Percentiles rank a stretch among this genome's conserved stretches.
phyloP scores from a whole-genome alignment of 2,329 filamentous ascomycete species.

The Penicillium psychrosexuale region DNA sequence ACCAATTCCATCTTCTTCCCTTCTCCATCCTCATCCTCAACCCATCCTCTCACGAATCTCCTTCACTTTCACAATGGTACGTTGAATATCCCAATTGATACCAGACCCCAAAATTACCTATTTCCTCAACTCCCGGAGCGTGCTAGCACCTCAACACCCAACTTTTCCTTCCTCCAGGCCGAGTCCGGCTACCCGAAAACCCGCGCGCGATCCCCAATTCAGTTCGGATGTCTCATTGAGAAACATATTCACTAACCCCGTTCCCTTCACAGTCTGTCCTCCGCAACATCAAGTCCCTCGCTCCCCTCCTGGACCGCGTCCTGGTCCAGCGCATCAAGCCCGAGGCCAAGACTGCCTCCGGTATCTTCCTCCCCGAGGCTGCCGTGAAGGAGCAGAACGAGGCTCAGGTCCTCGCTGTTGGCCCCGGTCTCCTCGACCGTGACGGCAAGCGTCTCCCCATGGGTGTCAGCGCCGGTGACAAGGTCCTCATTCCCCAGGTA shows the following conservation, averaged over 20 bases:
- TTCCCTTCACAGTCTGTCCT: slow-evolving; percentile 55
- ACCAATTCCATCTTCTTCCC: slow-evolving; percentile 26
- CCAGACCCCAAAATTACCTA: too few relatives aligned
- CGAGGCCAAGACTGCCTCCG: slow-evolving; percentile 90
- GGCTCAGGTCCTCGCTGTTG: slow-evolving; percentile 92
- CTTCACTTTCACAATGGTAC: slow-evolving; percentile 24
- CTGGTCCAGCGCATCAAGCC: slow-evolving; percentile 97
- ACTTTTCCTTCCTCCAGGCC: slow-evolving; percentile 7
- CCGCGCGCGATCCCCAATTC: background rate
- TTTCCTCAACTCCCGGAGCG: background rate
- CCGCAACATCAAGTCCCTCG: slow-evolving; percentile 92
- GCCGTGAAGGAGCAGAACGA: slow-evolving; percentile 98
- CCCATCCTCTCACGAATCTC: slow-evolving; percentile 17
- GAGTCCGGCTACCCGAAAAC: slow-evolving; percentile 9
- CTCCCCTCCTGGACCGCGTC: slow-evolving; percentile 94
- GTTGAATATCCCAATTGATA: background rate
- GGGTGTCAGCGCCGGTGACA: slow-evolving; percentile 79
- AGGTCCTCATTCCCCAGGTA: slow-evolving; percentile 93
- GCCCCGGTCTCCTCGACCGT: slow-evolving; percentile 81
- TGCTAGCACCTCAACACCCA: background rate
- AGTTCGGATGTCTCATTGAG: background rate
- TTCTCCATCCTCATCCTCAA: slow-evolving; percentile 32
- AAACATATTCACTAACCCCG: slow-evolving; percentile 2
- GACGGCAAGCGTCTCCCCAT: slow-evolving; percentile 84
- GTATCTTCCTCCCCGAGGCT: slow-evolving; percentile 96